Percentiles rank a stretch among this genome's conserved stretches.
These are phyloP conservation scores for Colletotrichum agaves DNA, from an alignment of 2,329 filamentous ascomycete genomes.

Conservation along the genomic window DNA sequence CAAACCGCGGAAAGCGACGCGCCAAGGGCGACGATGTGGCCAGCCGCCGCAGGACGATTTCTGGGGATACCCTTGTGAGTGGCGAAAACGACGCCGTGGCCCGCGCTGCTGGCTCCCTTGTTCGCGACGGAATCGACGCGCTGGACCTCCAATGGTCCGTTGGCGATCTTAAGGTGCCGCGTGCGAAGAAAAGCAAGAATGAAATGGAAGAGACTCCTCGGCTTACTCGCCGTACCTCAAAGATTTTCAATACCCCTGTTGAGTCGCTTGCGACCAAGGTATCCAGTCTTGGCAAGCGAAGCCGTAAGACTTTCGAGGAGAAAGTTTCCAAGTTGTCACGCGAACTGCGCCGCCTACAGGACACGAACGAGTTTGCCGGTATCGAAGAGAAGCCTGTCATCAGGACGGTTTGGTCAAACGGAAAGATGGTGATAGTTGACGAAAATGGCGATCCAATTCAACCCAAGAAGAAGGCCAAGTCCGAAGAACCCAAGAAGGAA, in stretches of 20 bases:
- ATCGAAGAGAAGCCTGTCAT: slow-evolving; percentile 68
- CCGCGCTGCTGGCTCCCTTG: slow-evolving; percentile 41
- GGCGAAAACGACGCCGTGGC: slow-evolving; percentile 38
- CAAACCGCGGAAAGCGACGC: slow-evolving; percentile 67
- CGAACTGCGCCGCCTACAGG: slow-evolving; percentile 68
- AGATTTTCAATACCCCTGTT: slow-evolving; percentile 55
- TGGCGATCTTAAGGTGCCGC: slow-evolving; percentile 49
- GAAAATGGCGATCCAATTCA: slow-evolving; percentile 50
- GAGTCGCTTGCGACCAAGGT: slow-evolving; percentile 59
- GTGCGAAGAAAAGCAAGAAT: slow-evolving; percentile 47
- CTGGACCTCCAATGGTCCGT: slow-evolving; percentile 57
- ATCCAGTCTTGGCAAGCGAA: slow-evolving; percentile 69
- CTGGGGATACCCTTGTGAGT: slow-evolving; percentile 51
- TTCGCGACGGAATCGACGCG: slow-evolving; percentile 57
- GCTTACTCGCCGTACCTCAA: slow-evolving; percentile 55
- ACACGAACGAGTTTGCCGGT: slow-evolving; percentile 71
- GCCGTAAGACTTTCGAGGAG: slow-evolving; percentile 64
- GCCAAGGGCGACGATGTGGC: slow-evolving; percentile 61
- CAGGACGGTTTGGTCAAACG: slow-evolving; percentile 72
- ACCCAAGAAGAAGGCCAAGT: slow-evolving; percentile 39
- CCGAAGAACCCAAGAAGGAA: slow-evolving; percentile 41
- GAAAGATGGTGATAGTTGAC: slow-evolving; percentile 66
- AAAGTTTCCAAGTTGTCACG: slow-evolving; percentile 60
- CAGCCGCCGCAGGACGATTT: slow-evolving; percentile 58
- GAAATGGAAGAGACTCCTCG: slow-evolving; percentile 47